Base-by-base conservation (phyloP, 441 rosid genomes). In the Pelargonium cotyledonis region DNA sequence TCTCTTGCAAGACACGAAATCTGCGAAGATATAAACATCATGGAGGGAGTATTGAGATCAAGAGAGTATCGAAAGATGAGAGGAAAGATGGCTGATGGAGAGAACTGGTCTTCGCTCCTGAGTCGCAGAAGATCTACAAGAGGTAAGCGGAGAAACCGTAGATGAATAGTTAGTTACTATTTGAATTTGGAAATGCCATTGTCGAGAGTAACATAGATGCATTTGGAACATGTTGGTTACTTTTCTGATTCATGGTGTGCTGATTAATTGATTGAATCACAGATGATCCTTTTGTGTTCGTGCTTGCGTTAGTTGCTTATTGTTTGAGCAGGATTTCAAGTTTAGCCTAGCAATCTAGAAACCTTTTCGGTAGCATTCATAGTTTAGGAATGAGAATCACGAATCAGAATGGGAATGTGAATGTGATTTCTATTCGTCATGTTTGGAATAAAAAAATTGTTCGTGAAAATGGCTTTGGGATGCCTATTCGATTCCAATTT, bases 1-100 rank as follows among this genome's bases (percentile, higher is more conserved):
- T 77, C 88, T 4, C 92, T 91, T 46, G 83, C 97, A 12, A 81
- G 88, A 44, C 88, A 81, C 1, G 97, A 90, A 80, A 89, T 90
- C 31, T 78, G 72, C 1, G 97, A 90, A 79, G 97, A 91, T 46
- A 77, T 91, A 12, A 87, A 80, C 80, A 85, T 87, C 66, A 73
- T 91, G 67, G 90, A 87, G 70, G 92, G 89, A 31, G 91, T 85
- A 65, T 75, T 91, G 70, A 86, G 95, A 79, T 91, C 97, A 66
- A 86, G 91, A 68, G 97, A 90, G 77, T 90, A 88, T 78, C 82
- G 79, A 74, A 87, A 79, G 70, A 79, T 83, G 71, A 80, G 82
- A 70, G 88, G 82, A 58, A 82, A 81, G 68, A 74, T 69, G 83
- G 80, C 66, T 66, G 74, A 53, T 68, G 80, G 65, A 16, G 82